Percentiles rank a stretch among this genome's conserved stretches.
Evolutionary conservation across 2,329 filamentous ascomycete genomes (phyloP).

Genomic region (Clarireedia paspali): DNA sequence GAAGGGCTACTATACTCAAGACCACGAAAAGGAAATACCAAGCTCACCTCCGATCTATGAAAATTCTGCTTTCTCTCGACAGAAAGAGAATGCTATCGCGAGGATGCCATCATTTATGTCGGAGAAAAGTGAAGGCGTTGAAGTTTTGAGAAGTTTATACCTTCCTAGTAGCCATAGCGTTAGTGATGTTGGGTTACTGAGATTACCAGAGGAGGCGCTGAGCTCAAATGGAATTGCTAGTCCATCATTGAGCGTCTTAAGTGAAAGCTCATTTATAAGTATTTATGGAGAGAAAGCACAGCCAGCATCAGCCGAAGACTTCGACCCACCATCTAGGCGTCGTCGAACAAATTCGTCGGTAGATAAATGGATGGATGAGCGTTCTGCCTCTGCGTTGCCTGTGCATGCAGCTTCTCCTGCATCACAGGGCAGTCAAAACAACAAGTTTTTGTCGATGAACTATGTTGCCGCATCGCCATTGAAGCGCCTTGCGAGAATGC

Average conservation of each 20-base stretch:
- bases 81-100: slow-evolving; percentile 33
- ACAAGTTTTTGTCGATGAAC: slow-evolving; percentile 39
- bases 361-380: slow-evolving; percentile 29
- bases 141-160: slow-evolving; percentile 54
- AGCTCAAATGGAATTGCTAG: slow-evolving; percentile 38
- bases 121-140: slow-evolving; percentile 49
- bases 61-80: background rate
- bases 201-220: slow-evolving; percentile 34
- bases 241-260: slow-evolving; percentile 55
- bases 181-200: slow-evolving; percentile 44
- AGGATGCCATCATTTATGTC: slow-evolving; percentile 60
- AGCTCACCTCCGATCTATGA: slow-evolving; percentile 23
- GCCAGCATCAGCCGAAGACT: slow-evolving; percentile 7
- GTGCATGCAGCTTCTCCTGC: slow-evolving; percentile 3
- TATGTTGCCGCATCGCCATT: slow-evolving; percentile 43
- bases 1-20: slow-evolving; percentile 16
- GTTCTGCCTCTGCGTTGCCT: slow-evolving; percentile 14
- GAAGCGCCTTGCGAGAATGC: slow-evolving; percentile 42
- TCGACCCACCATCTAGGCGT: slow-evolving; percentile 14
- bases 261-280: slow-evolving; percentile 60
- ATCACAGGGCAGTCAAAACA: slow-evolving; percentile 13
- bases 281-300: slow-evolving; percentile 46
- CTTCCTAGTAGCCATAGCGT: slow-evolving; percentile 30
- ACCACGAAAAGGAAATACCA: slow-evolving; percentile 14
- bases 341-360: slow-evolving; percentile 19